Evolutionary conservation across 257 asterid genomes (phyloP).

Genomic region (Fraxinus excelsior): DNA sequence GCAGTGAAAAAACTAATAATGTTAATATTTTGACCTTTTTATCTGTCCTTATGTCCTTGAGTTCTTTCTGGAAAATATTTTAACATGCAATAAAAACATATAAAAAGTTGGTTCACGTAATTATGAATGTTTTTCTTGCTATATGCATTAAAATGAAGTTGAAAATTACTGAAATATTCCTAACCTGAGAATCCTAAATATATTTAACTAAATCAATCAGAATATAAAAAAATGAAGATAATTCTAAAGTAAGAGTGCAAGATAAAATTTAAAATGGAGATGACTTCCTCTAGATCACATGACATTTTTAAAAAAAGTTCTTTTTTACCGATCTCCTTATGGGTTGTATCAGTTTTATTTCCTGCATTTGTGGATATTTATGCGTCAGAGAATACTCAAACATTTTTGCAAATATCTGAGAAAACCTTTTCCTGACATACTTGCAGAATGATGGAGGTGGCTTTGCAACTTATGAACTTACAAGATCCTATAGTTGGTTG

Average conservation of each 20-base stretch:
- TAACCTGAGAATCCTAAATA: conserved; percentile 8
- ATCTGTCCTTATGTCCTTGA: background rate
- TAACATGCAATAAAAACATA: background rate
- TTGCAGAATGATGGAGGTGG: conserved; percentile 85
- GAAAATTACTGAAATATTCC: conserved; percentile 3
- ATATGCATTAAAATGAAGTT: background rate
- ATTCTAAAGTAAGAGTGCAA: background rate
- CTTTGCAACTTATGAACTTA: conserved; percentile 94
- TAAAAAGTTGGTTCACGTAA: background rate
- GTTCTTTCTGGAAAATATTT: background rate
- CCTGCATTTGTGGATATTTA: conserved; percentile 6
- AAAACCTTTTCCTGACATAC: conserved; percentile 34
- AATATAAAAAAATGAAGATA: background rate
- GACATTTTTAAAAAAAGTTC: background rate
- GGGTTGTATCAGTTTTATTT: background rate
- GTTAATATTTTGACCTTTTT: background rate
- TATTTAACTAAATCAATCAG: background rate
- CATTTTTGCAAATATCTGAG: conserved; percentile 33
- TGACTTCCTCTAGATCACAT: conserved; percentile 22
- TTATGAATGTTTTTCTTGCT: background rate
- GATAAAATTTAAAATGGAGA: background rate
- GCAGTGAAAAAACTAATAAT: background rate
- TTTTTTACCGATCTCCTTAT: background rate
- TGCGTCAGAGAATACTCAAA: background rate
- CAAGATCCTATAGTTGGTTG: conserved; percentile 98